These are phyloP conservation scores for Mortierella sp. DNA, from an alignment of 371 early-diverging fungal species.

Conservation along the genomic window DNA sequence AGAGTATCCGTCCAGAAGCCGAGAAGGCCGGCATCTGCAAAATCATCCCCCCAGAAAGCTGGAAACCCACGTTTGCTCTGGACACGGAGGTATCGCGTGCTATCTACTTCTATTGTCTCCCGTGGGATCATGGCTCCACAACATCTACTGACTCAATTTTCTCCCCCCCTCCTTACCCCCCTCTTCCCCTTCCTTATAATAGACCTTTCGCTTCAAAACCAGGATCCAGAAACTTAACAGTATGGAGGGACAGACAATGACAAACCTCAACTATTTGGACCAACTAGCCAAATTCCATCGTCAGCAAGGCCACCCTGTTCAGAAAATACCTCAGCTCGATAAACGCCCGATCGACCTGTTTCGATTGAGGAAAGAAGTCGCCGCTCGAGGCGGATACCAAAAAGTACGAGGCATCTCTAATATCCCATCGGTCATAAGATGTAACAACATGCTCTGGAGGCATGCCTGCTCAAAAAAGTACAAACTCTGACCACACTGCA, in stretches of 20 bases:
- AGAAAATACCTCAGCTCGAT: slow-evolving; percentile 83
- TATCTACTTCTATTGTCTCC: too few relatives aligned
- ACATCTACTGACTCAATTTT: too few relatives aligned
- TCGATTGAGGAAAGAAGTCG: slow-evolving; percentile 85
- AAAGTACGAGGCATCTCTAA: slow-evolving; percentile 68
- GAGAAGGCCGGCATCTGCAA: slow-evolving; percentile 91
- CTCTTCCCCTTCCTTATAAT: background rate
- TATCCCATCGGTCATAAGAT: background rate
- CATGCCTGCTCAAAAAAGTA: background rate
- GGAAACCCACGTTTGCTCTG: slow-evolving; percentile 85
- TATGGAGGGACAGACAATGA: slow-evolving; percentile 90
- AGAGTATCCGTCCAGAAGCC: slow-evolving; percentile 82
- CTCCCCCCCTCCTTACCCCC: too few relatives aligned
- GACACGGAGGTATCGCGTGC: slow-evolving; percentile 80
- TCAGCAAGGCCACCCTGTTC: slow-evolving; percentile 77
- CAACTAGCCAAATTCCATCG: slow-evolving; percentile 90
- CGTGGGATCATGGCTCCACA: too few relatives aligned
- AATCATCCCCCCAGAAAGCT: slow-evolving; percentile 89
- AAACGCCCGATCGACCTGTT: slow-evolving; percentile 88
- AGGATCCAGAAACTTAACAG: slow-evolving; percentile 91
- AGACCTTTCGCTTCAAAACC: slow-evolving; percentile 91
- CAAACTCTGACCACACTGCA: slow-evolving; percentile 6
- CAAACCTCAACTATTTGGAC: slow-evolving; percentile 89
- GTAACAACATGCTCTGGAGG: background rate
- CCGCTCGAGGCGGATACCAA: slow-evolving; percentile 80